A percentile compares a stretch with the other conserved stretches of the same genome.
Conservation (phyloP, 306 rosid species). For the Rosa lucieae region DNA sequence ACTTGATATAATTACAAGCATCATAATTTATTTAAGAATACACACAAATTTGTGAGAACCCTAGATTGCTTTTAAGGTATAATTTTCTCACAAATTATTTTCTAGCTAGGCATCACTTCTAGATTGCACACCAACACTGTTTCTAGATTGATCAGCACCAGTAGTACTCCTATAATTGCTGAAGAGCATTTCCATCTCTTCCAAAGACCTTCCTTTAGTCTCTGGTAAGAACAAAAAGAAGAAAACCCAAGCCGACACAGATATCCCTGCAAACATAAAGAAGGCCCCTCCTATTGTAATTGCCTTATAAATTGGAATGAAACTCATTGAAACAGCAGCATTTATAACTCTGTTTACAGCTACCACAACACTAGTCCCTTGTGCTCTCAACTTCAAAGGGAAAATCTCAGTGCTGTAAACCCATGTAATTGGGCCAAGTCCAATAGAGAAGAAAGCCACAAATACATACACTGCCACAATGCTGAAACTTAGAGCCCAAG, state of each 20-base stretch:
- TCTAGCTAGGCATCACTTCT: slow-evolving; percentile 20
- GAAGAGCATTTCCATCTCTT: slow-evolving; percentile 72
- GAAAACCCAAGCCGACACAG: slow-evolving; percentile 59
- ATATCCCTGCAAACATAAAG: slow-evolving; percentile 68
- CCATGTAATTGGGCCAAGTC: slow-evolving; percentile 81
- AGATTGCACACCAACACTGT: slow-evolving; percentile 28
- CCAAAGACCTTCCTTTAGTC: slow-evolving; percentile 74
- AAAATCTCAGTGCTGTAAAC: slow-evolving; percentile 80
- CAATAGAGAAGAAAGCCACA: slow-evolving; percentile 66
- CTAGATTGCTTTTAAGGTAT: too few species aligned
- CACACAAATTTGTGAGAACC: too few species aligned
- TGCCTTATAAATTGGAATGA: slow-evolving; percentile 60
- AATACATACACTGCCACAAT: slow-evolving; percentile 45
- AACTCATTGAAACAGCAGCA: slow-evolving; percentile 60
- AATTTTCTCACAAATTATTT: not conserved
- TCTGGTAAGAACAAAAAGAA: slow-evolving; percentile 73
- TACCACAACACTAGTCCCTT: slow-evolving; percentile 63
- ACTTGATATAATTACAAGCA: too few species aligned
- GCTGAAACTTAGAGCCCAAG: slow-evolving; percentile 61
- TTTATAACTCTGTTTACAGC: slow-evolving; percentile 72
- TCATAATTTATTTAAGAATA: too few species aligned
- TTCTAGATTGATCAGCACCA: not conserved
- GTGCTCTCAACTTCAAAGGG: slow-evolving; percentile 73
- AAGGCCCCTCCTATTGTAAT: slow-evolving; percentile 76
- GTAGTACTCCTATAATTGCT: not conserved